Conservation (phyloP, 2,329 filamentous ascomycete genomes). For the Aquanectria penicillioides region DNA sequence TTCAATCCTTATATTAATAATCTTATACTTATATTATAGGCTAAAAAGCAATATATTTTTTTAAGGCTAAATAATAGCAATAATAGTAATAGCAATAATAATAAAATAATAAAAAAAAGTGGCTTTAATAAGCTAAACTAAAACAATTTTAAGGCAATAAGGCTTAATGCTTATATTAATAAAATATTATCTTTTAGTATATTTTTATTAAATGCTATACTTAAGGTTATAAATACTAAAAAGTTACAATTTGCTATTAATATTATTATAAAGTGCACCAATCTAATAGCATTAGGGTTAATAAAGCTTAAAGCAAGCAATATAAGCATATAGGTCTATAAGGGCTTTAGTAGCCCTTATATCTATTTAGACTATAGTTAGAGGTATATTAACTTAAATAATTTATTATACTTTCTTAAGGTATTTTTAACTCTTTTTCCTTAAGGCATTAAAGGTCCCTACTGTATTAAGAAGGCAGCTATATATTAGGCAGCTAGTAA, state of each 20-base stretch:
- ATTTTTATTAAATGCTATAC: conserved; percentile 10
- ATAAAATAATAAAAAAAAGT: conserved; percentile 8
- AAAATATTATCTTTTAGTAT: conserved; percentile 12
- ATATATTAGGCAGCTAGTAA: no score
- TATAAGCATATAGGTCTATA: background rate
- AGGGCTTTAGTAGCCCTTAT: no score
- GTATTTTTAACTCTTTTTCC: no score
- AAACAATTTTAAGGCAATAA: conserved; percentile 8
- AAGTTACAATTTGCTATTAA: conserved; percentile 13
- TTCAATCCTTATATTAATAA: no score
- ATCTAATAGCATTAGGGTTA: no score
- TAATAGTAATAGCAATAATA: conserved; percentile 1
- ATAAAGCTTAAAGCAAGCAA: no score
- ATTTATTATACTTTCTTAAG: no score
- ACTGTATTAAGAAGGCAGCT: no score
- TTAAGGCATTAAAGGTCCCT: no score
- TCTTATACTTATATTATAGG: background rate
- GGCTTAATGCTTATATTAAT: conserved; percentile 4
- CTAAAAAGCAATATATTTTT: conserved; percentile 5
- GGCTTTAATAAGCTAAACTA: background rate
- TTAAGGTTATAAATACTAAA: background rate
- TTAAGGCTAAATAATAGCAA: background rate
- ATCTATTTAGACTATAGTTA: no score
- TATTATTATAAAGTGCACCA: background rate
- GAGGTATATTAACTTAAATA: no score